Percentiles rank a stretch among this genome's conserved stretches.
Conservation (phyloP, 805 yeast genomes). For the Starmerella kuoi region DNA sequence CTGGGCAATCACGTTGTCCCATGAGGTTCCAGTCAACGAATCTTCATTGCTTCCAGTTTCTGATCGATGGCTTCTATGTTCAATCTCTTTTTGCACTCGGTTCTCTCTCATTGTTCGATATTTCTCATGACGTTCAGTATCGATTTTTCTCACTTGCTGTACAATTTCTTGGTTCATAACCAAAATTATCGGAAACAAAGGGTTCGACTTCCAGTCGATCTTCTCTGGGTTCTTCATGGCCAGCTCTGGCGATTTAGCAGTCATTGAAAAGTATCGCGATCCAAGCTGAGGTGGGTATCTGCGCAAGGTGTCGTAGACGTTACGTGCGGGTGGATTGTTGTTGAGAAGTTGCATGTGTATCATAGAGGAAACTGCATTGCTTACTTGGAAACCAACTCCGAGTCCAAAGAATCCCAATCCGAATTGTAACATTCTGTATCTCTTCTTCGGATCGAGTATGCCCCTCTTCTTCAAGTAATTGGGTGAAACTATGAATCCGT, state of each 20-base stretch:
- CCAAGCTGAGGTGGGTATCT: conserved; percentile 23
- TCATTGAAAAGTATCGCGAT: conserved; percentile 19
- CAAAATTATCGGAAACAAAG: conserved; percentile 22
- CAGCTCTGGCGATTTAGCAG: conserved; percentile 16
- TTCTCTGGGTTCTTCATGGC: conserved; percentile 20
- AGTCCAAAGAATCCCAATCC: conserved; percentile 21
- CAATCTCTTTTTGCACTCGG: conserved; percentile 3
- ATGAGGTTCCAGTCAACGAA: conserved; percentile 17
- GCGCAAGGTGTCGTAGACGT: conserved; percentile 16
- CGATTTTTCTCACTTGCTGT: not conserved
- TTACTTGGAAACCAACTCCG: conserved; percentile 18
- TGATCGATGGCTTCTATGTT: not conserved
- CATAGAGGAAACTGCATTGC: conserved; percentile 13
- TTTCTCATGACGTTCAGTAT: conserved; percentile 2
- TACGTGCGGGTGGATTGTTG: conserved; percentile 3
- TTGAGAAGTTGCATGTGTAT: conserved; percentile 8
- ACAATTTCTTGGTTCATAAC: conserved; percentile 15
- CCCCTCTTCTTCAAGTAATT: conserved; percentile 14
- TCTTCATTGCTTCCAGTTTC: not conserved
- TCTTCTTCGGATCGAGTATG: conserved; percentile 8
- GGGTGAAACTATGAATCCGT: conserved; percentile 17
- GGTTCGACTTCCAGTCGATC: conserved; percentile 21
- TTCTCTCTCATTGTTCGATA: not conserved
- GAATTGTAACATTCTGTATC: conserved; percentile 16
- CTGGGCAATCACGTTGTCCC: conserved; percentile 13